phyloP scores from a whole-genome alignment of 108 stramenopile genomes.

The Skeletonema costatum region DNA sequence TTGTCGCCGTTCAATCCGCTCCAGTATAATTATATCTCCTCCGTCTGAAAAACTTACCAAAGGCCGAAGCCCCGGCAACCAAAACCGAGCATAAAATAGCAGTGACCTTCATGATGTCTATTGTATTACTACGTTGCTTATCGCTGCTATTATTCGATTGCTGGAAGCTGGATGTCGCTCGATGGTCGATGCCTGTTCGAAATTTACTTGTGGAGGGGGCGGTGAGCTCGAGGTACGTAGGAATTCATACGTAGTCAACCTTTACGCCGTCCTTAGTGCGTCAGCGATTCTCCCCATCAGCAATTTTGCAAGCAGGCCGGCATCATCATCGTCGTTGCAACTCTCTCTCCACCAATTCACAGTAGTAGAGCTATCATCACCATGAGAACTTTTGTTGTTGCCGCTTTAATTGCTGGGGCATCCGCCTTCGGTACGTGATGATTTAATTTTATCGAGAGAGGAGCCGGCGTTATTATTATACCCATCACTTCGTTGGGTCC shows the following conservation, averaged over 20 bases:
- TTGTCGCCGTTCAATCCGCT: background rate
- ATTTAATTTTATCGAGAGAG: background rate
- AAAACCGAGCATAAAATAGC: constrained; percentile 60
- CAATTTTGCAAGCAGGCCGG: background rate
- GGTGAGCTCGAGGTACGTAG: background rate
- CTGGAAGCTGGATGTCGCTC: background rate
- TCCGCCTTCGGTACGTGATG: constrained; percentile 73
- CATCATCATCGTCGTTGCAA: too few relatives aligned
- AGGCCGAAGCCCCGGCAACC: constrained; percentile 72
- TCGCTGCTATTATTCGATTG: constrained; percentile 1
- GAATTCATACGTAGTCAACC: background rate
- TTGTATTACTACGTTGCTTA: background rate
- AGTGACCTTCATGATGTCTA: constrained; percentile 66
- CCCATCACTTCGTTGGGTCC: background rate
- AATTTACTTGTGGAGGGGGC: background rate
- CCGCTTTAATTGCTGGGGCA: constrained; percentile 58
- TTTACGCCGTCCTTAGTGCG: background rate
- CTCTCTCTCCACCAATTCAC: background rate
- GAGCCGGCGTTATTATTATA: background rate
- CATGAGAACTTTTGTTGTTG: constrained; percentile 66
- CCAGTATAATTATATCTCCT: background rate
- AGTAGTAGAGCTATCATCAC: constrained; percentile 12
- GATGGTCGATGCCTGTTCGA: background rate
- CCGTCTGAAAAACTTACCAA: constrained; percentile 57
- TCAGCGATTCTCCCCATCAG: background rate